phyloP scores from a whole-genome alignment of 768 basidiomycete species.

The Mycena galericulata region DNA sequence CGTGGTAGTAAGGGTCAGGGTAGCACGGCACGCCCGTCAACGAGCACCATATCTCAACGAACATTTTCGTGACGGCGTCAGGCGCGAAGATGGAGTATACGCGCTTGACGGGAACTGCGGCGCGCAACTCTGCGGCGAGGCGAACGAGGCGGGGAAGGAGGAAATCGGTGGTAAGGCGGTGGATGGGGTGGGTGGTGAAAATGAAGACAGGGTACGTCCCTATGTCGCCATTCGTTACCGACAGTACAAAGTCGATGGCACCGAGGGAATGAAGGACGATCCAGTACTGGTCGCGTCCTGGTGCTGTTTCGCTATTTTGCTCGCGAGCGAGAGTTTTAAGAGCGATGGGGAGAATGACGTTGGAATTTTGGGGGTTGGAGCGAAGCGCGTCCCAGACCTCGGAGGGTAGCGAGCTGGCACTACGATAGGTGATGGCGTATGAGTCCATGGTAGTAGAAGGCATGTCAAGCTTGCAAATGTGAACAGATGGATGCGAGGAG shows the following conservation, averaged over 20 bases:
- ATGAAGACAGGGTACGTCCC: slow-evolving; percentile 79
- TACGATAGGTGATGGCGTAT: slow-evolving; percentile 39
- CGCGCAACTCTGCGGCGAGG: slow-evolving; percentile 56
- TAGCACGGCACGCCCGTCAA: slow-evolving; percentile 55
- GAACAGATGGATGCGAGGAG: not conserved
- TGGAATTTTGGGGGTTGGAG: slow-evolving; percentile 52
- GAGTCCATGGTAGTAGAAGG: slow-evolving; percentile 17
- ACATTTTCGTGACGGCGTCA: slow-evolving; percentile 56
- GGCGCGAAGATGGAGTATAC: slow-evolving; percentile 78
- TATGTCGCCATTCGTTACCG: slow-evolving; percentile 66
- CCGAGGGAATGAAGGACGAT: slow-evolving; percentile 42
- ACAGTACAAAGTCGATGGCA: slow-evolving; percentile 65
- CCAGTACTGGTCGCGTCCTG: slow-evolving; percentile 47
- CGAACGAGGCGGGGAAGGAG: slow-evolving; percentile 54
- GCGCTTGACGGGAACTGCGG: slow-evolving; percentile 50
- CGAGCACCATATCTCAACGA: slow-evolving; percentile 62
- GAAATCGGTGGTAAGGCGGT: slow-evolving; percentile 50
- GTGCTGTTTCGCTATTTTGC: slow-evolving; percentile 16
- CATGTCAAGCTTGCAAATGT: slow-evolving; percentile 2
- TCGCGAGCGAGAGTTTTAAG: slow-evolving; percentile 44
- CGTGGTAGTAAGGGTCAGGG: slow-evolving; percentile 68
- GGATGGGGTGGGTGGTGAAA: slow-evolving; percentile 57
- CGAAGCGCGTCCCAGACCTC: slow-evolving; percentile 52
- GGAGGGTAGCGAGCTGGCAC: slow-evolving; percentile 50
- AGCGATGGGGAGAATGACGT: slow-evolving; percentile 55